Percentiles rank a stretch among this genome's conserved stretches.
Conservation (phyloP, 148 eudicot species). For the Amaranthus palmeri region DNA sequence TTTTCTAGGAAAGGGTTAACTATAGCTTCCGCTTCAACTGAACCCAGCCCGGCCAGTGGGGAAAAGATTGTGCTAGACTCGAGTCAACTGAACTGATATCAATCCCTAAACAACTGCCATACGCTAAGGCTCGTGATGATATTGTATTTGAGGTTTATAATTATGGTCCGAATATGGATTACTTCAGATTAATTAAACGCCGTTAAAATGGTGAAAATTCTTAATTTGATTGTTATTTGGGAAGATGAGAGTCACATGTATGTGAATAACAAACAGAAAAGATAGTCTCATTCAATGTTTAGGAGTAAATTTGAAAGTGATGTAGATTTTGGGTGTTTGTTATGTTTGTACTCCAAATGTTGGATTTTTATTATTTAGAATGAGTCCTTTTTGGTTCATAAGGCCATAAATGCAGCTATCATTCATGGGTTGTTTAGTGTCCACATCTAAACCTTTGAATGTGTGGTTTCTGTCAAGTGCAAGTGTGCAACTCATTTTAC, state of each 20-base stretch:
- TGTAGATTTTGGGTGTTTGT: background rate
- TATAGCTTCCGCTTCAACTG: background rate
- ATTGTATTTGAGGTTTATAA: no score
- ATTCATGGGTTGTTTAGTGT: background rate
- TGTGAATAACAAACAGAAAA: background rate
- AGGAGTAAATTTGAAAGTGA: background rate
- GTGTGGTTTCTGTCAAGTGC: background rate
- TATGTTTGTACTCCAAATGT: background rate
- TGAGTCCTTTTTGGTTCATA: background rate
- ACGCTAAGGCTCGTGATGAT: no score
- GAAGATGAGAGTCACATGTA: no score
- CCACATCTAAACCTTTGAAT: background rate
- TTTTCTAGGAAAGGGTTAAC: background rate
- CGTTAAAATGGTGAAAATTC: background rate
- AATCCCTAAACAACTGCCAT: conserved; percentile 1
- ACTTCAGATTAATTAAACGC: background rate
- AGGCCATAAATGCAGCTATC: background rate
- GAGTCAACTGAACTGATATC: background rate
- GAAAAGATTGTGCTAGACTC: background rate
- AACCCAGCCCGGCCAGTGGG: background rate
- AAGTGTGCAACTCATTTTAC: background rate
- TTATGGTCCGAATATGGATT: background rate
- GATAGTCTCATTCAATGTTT: background rate
- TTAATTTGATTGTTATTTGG: background rate
- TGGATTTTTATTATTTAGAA: background rate